Evolutionary conservation across 805 yeast species (phyloP).

Genomic region (Ogataea philodendri): DNA sequence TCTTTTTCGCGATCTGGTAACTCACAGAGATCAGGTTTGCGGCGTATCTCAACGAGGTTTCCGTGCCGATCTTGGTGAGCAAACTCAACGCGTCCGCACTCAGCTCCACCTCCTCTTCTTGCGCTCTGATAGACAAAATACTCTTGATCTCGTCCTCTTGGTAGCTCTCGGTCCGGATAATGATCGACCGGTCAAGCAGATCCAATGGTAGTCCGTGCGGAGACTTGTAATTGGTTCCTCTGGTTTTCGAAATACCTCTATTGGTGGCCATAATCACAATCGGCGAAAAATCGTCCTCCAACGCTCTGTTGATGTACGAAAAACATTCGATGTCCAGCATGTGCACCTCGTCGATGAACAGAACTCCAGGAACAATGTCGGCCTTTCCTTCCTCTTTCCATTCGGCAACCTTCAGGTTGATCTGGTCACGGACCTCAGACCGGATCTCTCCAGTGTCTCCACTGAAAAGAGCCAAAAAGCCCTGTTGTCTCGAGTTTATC

Average conservation of each 20-base stretch:
- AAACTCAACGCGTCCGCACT: constrained; percentile 67
- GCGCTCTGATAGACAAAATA: constrained; percentile 79
- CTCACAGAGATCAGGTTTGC: constrained; percentile 90
- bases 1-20: constrained; percentile 75
- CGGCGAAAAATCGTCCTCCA: constrained; percentile 90
- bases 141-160: constrained; percentile 74
- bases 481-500: constrained; percentile 93
- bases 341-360: constrained; percentile 96
- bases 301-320: constrained; percentile 88
- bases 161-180: constrained; percentile 91
- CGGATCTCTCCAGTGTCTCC: constrained; percentile 98
- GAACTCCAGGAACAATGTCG: constrained; percentile 94
- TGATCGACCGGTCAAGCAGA: constrained; percentile 84
- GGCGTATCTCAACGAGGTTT: constrained; percentile 86
- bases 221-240: constrained; percentile 86
- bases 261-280: constrained; percentile 94
- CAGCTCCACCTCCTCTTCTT: constrained; percentile 69
- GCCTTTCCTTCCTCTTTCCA: constrained; percentile 98
- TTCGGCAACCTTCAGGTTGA: constrained; percentile 72
- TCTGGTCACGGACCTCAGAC: constrained; percentile 71
- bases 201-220: constrained; percentile 99
- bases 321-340: constrained; percentile 98
- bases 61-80: constrained; percentile 70
- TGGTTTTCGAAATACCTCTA: constrained; percentile 86
- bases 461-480: constrained; percentile 41